Conservation (phyloP, 176 grass and related monocot genomes). For the Juncus inflexus region DNA sequence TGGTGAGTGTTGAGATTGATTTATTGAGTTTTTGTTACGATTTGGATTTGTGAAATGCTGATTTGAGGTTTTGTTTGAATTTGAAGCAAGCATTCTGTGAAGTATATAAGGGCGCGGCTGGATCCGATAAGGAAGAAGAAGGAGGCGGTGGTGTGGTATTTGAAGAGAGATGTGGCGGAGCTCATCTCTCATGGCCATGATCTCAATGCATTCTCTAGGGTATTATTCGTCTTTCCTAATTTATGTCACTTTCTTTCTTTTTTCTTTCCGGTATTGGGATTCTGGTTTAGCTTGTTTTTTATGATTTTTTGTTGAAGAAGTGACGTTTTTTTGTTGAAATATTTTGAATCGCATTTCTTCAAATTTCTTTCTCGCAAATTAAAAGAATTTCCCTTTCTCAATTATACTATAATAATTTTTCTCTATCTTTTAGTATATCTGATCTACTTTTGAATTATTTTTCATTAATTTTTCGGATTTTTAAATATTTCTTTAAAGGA, state of each 20-base stretch:
- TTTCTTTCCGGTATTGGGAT: neutral
- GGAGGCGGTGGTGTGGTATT: constrained; percentile 63
- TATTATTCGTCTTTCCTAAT: neutral
- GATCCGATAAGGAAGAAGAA: constrained; percentile 72
- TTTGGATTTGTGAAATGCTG: constrained; percentile 18
- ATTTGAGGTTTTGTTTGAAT: constrained; percentile 14
- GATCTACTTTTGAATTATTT: too few relatives aligned
- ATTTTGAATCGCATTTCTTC: too few relatives aligned
- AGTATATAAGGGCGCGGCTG: constrained; percentile 62
- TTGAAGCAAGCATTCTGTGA: constrained; percentile 68
- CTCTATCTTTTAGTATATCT: too few relatives aligned
- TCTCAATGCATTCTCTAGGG: constrained; percentile 64
- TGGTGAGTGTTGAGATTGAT: constrained; percentile 34
- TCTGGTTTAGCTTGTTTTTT: too few relatives aligned
- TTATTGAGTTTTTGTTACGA: constrained; percentile 13
- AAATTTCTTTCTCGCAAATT: too few relatives aligned
- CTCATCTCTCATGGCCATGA: constrained; percentile 68
- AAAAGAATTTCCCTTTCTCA: too few relatives aligned
- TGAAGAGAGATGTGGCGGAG: constrained; percentile 90
- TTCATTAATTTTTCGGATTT: too few relatives aligned
- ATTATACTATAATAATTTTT: too few relatives aligned
- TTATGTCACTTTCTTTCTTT: neutral
- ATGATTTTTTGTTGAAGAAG: too few relatives aligned
- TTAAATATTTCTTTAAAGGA: too few relatives aligned
- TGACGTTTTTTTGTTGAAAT: too few relatives aligned